Base-by-base conservation (phyloP, 2,329 filamentous ascomycete species). In the Didymellaceae sp. region DNA sequence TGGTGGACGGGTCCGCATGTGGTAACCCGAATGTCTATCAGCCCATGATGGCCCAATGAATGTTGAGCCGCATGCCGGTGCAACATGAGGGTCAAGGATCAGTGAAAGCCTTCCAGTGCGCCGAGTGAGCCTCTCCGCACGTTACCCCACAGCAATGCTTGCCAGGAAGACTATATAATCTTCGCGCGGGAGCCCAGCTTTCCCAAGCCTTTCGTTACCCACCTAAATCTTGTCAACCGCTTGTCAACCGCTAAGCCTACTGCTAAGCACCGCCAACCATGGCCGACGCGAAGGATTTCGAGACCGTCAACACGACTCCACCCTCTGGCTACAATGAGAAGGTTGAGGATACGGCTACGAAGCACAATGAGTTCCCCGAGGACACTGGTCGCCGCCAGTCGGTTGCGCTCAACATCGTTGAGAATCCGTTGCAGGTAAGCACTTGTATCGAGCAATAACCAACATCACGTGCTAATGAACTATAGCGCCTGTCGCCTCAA, bases 401-500 rank as follows among this genome's bases (percentile, higher is more conserved):
- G 2, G 66, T 76, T 14, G 77, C 75, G 5, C 55, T 78, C 48
- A 80, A 80, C 59, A 71, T 80, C 41, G 73, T 80, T 49, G 65
- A 77, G 61, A 79, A 79, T 45, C 77, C 77, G 21, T 58, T 79
- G 43, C 74, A 69, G 66, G 77, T 78, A 55, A 14, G 30, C 35
- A 16, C 22, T 16, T 25, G 8, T 2, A 16, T 13, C 7, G n/a
- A 65, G 71, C 45, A 42, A 30, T 2, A 13, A 10, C n/a, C 16
- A 17, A 25, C 3, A 10, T 40, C 33, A 52, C 28, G 37, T 44
- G 67, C 71, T 50, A 71, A 58, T 65, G 58, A 20, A 58, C 59
- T 22, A 68, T 71, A 64, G 70, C 74, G 82, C 28, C 76, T 85
- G 40, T 74, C 82, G 6, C 77, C 67, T 54, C 77, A 72, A 35